Evolutionary conservation across 2,329 filamentous ascomycete genomes (phyloP).

Genomic region (Parafenestella ontariensis): DNA sequence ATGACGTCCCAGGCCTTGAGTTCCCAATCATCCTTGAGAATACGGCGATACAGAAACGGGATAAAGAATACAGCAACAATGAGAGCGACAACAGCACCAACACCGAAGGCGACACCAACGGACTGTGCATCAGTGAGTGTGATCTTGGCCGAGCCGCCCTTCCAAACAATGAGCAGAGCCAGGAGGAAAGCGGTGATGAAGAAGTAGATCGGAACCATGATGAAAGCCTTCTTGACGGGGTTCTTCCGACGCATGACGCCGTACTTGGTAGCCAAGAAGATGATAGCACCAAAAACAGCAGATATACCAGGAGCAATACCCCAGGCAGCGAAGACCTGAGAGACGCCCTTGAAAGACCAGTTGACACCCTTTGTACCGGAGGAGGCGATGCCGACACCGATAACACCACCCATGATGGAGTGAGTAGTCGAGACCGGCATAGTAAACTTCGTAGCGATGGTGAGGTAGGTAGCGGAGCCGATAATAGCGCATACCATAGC

Average conservation of each 20-base stretch:
- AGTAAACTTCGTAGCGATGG: slow-evolving; percentile 59
- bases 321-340: slow-evolving; percentile 66
- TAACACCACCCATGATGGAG: slow-evolving; percentile 52
- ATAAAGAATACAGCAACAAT: slow-evolving; percentile 63
- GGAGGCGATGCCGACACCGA: slow-evolving; percentile 57
- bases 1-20: slow-evolving; percentile 63
- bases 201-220: slow-evolving; percentile 64
- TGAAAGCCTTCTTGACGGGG: slow-evolving; percentile 58
- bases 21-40: slow-evolving; percentile 68
- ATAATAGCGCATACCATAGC: slow-evolving; percentile 64
- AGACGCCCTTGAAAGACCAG: slow-evolving; percentile 65
- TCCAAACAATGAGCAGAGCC: slow-evolving; percentile 54
- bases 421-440: slow-evolving; percentile 64
- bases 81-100: slow-evolving; percentile 59
- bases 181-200: slow-evolving; percentile 62
- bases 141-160: slow-evolving; percentile 55
- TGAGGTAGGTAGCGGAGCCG: slow-evolving; percentile 60
- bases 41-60: slow-evolving; percentile 65
- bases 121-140: slow-evolving; percentile 59
- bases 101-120: slow-evolving; percentile 62
- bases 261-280: slow-evolving; percentile 66
- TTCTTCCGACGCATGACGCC: slow-evolving; percentile 62
- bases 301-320: slow-evolving; percentile 65
- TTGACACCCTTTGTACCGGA: slow-evolving; percentile 62
- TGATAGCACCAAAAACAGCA: slow-evolving; percentile 60